phyloP scores from a whole-genome alignment of 2,329 filamentous ascomycete species.

The Achaetomium macrosporum region DNA sequence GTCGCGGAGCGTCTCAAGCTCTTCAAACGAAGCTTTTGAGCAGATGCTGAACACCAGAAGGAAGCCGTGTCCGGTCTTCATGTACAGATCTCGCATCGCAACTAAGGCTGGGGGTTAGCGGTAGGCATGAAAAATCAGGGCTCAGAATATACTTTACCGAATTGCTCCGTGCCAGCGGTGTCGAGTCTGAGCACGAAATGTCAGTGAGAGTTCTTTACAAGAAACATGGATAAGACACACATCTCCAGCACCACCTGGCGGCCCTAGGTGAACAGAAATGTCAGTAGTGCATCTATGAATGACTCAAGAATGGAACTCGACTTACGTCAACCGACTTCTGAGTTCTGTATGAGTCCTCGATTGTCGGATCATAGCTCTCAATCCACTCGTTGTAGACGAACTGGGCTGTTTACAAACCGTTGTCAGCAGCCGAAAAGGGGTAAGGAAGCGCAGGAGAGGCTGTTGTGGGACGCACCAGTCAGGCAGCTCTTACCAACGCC shows the following conservation, averaged over 20 bases:
- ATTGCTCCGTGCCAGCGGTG: conserved; percentile 87
- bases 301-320: conserved; percentile 21
- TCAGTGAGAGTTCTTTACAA: conserved; percentile 21
- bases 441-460: conserved; percentile 4
- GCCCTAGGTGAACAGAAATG: conserved; percentile 49
- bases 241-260: conserved; percentile 88
- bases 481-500: conserved; percentile 90
- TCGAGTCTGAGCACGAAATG: conserved; percentile 56
- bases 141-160: conserved; percentile 54
- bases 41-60: conserved; percentile 90
- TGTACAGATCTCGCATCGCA: conserved; percentile 74
- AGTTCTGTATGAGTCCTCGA: conserved; percentile 71
- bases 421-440: conserved; percentile 13
- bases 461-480: conserved; percentile 56
- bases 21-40: conserved; percentile 73
- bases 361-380: conserved; percentile 76
- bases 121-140: neutral
- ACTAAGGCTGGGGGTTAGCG: conserved; percentile 37
- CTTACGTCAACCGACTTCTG: conserved; percentile 78
- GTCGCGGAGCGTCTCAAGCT: conserved; percentile 74
- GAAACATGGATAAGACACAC: conserved; percentile 43
- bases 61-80: conserved; percentile 91
- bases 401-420: conserved; percentile 55
- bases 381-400: conserved; percentile 95
- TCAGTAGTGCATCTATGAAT: conserved; percentile 27